Conservation (phyloP, 164 flowering plant genomes). For the Platanus orientalis region DNA sequence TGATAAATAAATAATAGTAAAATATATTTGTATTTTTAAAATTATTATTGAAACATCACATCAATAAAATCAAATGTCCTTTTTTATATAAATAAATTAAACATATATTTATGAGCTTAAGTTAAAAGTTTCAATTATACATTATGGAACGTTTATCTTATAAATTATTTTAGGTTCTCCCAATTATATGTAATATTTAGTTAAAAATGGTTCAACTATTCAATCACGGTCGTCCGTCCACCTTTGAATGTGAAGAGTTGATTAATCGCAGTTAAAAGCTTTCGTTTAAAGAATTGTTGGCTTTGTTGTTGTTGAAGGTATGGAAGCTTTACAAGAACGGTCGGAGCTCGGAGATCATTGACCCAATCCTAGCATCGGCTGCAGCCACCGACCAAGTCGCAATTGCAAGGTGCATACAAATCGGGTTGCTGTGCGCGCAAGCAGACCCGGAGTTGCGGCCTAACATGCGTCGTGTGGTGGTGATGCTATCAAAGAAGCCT, state of each 20-base stretch:
- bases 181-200: neutral
- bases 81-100: no score
- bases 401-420: conserved; percentile 55
- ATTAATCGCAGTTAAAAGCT: no score
- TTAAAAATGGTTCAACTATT: no score
- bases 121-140: no score
- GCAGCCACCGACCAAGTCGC: conserved; percentile 48
- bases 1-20: no score
- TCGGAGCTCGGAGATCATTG: conserved; percentile 62
- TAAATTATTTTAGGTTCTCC: neutral
- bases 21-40: no score
- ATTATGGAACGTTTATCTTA: no score
- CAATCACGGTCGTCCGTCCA: no score
- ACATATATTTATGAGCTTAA: no score
- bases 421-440: conserved; percentile 76
- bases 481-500: conserved; percentile 56
- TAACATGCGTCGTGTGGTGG: conserved; percentile 57
- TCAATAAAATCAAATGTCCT: no score
- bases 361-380: conserved; percentile 43
- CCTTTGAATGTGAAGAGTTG: no score
- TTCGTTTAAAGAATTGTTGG: neutral
- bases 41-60: no score
- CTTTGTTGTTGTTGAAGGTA: conserved; percentile 51
- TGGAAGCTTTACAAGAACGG: conserved; percentile 64
- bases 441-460: conserved; percentile 72